Conservation (phyloP, 768 basidiomycete genomes). For the Trametopsis cervina region DNA sequence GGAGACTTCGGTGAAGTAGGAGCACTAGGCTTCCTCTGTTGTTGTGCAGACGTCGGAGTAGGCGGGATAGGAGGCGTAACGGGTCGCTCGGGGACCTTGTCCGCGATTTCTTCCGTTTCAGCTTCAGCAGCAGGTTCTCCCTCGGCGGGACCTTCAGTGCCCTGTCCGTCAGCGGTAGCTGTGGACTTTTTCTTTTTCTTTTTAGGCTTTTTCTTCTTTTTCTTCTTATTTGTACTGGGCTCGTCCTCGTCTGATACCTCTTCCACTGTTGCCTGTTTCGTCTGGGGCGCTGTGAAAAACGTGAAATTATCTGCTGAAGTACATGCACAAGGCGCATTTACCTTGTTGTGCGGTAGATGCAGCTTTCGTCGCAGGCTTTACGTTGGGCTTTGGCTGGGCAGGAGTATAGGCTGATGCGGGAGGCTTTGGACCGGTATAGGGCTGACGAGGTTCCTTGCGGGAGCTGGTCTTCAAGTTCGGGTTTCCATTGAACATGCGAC, state of each 20-base stretch:
- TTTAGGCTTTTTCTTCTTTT: constrained; percentile 72
- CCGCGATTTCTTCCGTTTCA: constrained; percentile 1
- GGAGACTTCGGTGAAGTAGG: constrained; percentile 4
- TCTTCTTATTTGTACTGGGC: constrained; percentile 40
- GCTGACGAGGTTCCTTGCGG: constrained; percentile 26
- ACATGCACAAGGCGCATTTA: neutral
- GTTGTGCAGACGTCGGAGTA: neutral
- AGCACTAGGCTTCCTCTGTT: constrained; percentile 6
- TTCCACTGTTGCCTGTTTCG: constrained; percentile 51
- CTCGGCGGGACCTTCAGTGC: constrained; percentile 56
- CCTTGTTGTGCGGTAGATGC: constrained; percentile 1
- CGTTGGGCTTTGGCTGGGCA: constrained; percentile 1
- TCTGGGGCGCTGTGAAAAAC: constrained; percentile 22
- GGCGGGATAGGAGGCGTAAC: neutral
- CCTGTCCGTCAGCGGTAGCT: constrained; percentile 30
- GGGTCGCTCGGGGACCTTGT: neutral
- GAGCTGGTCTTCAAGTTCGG: constrained; percentile 36
- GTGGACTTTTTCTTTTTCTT: constrained; percentile 60
- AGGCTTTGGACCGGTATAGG: constrained; percentile 13
- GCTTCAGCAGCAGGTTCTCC: constrained; percentile 27
- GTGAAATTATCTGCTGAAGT: constrained; percentile 1
- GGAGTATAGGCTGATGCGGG: constrained; percentile 1
- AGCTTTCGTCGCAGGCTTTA: neutral
- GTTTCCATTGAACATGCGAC: constrained; percentile 54
- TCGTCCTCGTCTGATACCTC: constrained; percentile 71